phyloP scores from a whole-genome alignment of 2,329 filamentous ascomycete genomes.

The Juglanconis oblonga region DNA sequence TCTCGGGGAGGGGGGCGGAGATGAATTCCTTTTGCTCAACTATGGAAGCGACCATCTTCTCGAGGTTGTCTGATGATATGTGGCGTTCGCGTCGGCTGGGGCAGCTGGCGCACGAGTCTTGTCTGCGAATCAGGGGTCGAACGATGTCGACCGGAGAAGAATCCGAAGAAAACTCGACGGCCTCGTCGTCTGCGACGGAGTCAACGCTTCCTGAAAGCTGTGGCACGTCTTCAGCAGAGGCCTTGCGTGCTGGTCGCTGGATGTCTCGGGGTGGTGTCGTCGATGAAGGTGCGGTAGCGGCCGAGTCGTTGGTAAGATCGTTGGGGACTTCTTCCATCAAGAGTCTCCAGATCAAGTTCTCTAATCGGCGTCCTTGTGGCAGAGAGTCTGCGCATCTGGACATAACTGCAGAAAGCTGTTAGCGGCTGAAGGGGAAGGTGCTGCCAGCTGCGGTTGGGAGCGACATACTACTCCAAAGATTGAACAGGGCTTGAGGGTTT shows the following conservation, averaged over 20 bases:
- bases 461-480: conserved; percentile 90
- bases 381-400: conserved; percentile 92
- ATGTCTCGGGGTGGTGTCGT: conserved; percentile 50
- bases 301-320: conserved; percentile 29
- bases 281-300: conserved; percentile 37
- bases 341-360: conserved; percentile 93
- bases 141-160: conserved; percentile 55
- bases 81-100: conserved; percentile 77
- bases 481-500: conserved; percentile 89
- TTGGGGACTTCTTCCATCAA: conserved; percentile 74
- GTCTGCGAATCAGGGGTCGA: conserved; percentile 65
- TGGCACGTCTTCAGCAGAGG: conserved; percentile 56
- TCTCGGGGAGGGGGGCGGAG: conserved; percentile 47
- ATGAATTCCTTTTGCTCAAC: conserved; percentile 81
- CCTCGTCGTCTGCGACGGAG: conserved; percentile 68
- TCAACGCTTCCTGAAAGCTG: conserved; percentile 76
- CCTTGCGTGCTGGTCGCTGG: conserved; percentile 24
- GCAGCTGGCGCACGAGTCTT: conserved; percentile 68
- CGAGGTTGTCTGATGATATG: conserved; percentile 87
- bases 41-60: conserved; percentile 91
- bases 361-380: conserved; percentile 85
- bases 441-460: background rate
- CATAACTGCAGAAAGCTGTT: conserved; percentile 62
- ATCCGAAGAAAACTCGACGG: conserved; percentile 55
- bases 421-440: conserved; percentile 6